phyloP scores from a whole-genome alignment of 148 eudicot genomes.

The Amaranthus hypochondriacus region DNA sequence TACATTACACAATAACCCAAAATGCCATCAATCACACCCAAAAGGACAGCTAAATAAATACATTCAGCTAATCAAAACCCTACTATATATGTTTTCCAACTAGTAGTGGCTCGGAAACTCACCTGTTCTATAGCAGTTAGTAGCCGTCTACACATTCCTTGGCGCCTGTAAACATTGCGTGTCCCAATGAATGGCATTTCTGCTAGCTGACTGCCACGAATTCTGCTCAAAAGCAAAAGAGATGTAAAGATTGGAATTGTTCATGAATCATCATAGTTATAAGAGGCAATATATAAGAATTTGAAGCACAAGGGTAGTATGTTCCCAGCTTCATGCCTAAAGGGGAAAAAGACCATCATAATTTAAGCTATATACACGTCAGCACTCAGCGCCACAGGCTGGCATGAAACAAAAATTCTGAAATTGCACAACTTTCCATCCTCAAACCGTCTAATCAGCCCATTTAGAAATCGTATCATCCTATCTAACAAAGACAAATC shows the following conservation, averaged over 20 bases:
- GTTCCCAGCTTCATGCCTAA: not conserved
- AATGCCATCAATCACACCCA: not conserved
- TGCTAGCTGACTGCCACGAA: constrained; percentile 74
- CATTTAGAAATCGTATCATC: too few species aligned
- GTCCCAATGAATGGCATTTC: constrained; percentile 99
- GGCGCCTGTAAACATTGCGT: constrained; percentile 69
- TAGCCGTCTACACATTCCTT: constrained; percentile 92
- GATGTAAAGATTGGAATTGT: not conserved
- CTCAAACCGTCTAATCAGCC: too few species aligned
- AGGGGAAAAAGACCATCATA: not conserved
- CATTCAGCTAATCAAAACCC: not conserved
- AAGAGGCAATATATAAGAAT: too few species aligned
- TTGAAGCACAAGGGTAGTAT: not conserved
- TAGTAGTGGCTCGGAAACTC: constrained; percentile 20
- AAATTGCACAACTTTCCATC: not conserved
- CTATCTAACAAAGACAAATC: too few species aligned
- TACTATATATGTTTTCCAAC: not conserved
- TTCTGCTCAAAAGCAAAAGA: constrained; percentile 38
- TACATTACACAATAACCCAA: not conserved
- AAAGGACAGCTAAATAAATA: not conserved
- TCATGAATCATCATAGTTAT: not conserved
- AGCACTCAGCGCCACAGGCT: not conserved
- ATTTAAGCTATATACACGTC: not conserved
- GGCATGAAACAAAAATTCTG: not conserved
- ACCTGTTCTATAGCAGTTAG: constrained; percentile 73